Evolutionary conservation across 164 flowering plant genomes (phyloP), one percentile per base, ranked within the genome.

Genomic region (Buxus sempervirens): DNA sequence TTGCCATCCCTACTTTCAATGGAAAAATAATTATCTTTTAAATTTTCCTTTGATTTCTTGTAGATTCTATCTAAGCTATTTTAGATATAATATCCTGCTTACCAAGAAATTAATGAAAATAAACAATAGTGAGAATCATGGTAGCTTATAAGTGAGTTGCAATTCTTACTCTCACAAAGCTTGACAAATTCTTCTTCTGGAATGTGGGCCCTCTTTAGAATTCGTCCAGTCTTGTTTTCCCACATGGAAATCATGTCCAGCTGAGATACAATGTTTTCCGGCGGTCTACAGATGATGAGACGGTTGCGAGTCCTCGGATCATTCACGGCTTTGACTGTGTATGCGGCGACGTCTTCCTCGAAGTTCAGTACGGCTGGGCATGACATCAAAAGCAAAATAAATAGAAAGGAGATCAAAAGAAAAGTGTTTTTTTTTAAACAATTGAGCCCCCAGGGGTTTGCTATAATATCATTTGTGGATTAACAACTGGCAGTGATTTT

Each of bases 221-320:
- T 65, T 25, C 64, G 62, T 49, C 78, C 73, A 0, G 75, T 79
- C 62, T 75, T 80, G 70, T 66, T 70, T 70, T 83, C 86, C 86
- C 84, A 83, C 19, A 63, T 68, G 16, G 51, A 53, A 21, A 53
- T 53, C 55, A 53, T 0, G 7, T 53, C 55, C 55, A 53, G 7
- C 55, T 53, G 55, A 53, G 55, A 53, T 18, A 53, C 55, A 21
- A 53, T 53, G 21, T 53, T 53, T 53, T 5, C 55, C 7, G 21
- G 22, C 55, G 55, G 21, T 20, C 55, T 16, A 20, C 19, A 53
- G 55, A 53, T 53, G 55, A 53, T 53, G 55, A 18, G 3, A 1
- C 55, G 55, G 19, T 53, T 53, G 4, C n/a, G 19, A 13, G 55
- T 19, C 51, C 51, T 45, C 13, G 51, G 51, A 10, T 45, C 51